Percentiles rank a stretch among this genome's conserved stretches.
These are phyloP conservation scores for Tephrocybe sp. DNA, from an alignment of 768 basidiomycete species.

Conservation along the genomic window DNA sequence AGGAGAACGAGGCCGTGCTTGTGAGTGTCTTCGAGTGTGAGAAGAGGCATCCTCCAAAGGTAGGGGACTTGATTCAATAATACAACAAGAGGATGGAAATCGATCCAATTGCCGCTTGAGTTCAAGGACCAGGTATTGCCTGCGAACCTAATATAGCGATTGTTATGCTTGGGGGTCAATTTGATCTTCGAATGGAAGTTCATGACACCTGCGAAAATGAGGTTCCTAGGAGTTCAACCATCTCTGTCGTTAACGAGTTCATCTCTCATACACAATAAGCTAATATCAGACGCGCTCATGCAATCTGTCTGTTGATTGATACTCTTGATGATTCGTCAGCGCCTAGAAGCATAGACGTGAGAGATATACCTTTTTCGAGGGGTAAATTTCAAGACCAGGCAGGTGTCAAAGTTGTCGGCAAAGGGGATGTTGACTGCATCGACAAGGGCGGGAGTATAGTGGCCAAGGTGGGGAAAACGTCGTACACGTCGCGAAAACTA, in stretches of 20 bases:
- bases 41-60: neutral
- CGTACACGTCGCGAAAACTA: neutral
- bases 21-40: neutral
- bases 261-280: too few relatives aligned
- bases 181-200: neutral
- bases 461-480: too few relatives aligned
- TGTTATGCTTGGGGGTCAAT: neutral
- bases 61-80: slow-evolving; percentile 2
- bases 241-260: neutral
- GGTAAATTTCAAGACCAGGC: too few relatives aligned
- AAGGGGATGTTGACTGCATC: neutral
- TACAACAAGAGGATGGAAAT: neutral
- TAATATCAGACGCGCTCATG: too few relatives aligned
- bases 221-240: neutral
- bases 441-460: neutral
- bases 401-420: neutral
- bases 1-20: slow-evolving; percentile 8
- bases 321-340: too few relatives aligned
- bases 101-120: neutral
- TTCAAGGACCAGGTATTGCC: neutral
- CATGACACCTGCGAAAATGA: neutral
- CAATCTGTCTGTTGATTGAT: too few relatives aligned
- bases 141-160: neutral
- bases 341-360: too few relatives aligned
- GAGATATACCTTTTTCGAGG: too few relatives aligned